Conservation (phyloP, 176 grass and related monocot species). For the Oryza officinalis region DNA sequence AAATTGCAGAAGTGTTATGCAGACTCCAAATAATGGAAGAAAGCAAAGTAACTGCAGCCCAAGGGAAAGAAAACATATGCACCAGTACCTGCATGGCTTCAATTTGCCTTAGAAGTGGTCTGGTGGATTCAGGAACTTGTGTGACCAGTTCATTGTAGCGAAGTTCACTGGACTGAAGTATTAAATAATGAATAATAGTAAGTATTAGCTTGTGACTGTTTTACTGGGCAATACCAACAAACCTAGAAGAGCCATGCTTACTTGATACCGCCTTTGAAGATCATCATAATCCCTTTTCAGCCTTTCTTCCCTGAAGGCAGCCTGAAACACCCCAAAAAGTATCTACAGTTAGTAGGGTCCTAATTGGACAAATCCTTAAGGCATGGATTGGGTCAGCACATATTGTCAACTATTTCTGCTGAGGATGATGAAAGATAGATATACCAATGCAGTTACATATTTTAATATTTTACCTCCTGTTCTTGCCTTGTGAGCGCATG, state of each 20-base stretch:
- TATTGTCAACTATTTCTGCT: neutral
- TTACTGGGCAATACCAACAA: conserved; percentile 24
- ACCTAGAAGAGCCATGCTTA: conserved; percentile 42
- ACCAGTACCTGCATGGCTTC: conserved; percentile 97
- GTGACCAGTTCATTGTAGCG: conserved; percentile 97
- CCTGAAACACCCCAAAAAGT: conserved; percentile 49
- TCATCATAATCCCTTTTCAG: conserved; percentile 89
- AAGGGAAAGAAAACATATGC: conserved; percentile 22
- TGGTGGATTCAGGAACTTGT: conserved; percentile 97
- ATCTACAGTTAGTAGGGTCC: neutral
- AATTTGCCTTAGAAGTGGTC: conserved; percentile 94
- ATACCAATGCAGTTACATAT: conserved; percentile 24
- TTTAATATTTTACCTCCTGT: conserved; percentile 76
- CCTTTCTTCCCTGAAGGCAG: conserved; percentile 95
- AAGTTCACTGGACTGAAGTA: conserved; percentile 84
- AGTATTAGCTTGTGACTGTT: conserved; percentile 10
- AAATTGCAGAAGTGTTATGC: neutral
- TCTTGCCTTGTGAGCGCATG: conserved; percentile 93
- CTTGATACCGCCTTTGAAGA: conserved; percentile 97
- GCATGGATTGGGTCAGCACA: conserved; percentile 18
- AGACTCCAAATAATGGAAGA: neutral
- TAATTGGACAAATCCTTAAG: neutral
- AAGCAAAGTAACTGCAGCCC: conserved; percentile 15
- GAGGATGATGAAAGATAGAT: neutral
- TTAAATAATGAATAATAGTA: conserved; percentile 16